phyloP scores from a whole-genome alignment of 495 filamentous ascomycete species.

The Geopyxis carbonaria region DNA sequence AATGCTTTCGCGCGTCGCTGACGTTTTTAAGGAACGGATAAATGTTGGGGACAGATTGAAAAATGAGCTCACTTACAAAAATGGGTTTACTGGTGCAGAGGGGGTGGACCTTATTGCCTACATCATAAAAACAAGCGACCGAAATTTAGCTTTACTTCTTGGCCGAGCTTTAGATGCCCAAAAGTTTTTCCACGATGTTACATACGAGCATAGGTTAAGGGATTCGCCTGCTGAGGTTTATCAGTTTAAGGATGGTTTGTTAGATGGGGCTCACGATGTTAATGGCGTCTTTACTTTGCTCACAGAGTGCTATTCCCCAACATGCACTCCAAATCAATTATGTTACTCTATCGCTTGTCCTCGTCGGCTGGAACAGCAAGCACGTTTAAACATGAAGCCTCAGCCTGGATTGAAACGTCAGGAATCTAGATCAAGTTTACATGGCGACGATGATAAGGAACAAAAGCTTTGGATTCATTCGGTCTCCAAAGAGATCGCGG shows the following conservation, averaged over 20 bases:
- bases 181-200: slow-evolving; percentile 99
- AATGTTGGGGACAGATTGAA: slow-evolving; percentile 71
- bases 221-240: slow-evolving; percentile 86
- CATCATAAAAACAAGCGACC: slow-evolving; percentile 91
- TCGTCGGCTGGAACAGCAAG: slow-evolving; percentile 83
- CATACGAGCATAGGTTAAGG: slow-evolving; percentile 86
- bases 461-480: slow-evolving; percentile 99
- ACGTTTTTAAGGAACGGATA: slow-evolving; percentile 77
- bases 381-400: slow-evolving; percentile 76
- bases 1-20: slow-evolving; percentile 72
- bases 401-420: slow-evolving; percentile 72
- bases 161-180: slow-evolving; percentile 90
- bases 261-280: slow-evolving; percentile 68
- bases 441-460: slow-evolving; percentile 77
- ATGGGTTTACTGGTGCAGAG: slow-evolving; percentile 83
- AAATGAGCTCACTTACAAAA: slow-evolving; percentile 94
- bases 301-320: slow-evolving; percentile 96
- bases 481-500: slow-evolving; percentile 84
- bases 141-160: slow-evolving; percentile 85
- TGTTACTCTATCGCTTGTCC: slow-evolving; percentile 99
- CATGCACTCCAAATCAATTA: slow-evolving; percentile 80
- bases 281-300: slow-evolving; percentile 94
- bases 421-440: slow-evolving; percentile 63
- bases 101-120: slow-evolving; percentile 86
- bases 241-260: slow-evolving; percentile 84